Base-by-base conservation (phyloP, 2,329 filamentous ascomycete species). In the Aspergillus phoenicis region DNA sequence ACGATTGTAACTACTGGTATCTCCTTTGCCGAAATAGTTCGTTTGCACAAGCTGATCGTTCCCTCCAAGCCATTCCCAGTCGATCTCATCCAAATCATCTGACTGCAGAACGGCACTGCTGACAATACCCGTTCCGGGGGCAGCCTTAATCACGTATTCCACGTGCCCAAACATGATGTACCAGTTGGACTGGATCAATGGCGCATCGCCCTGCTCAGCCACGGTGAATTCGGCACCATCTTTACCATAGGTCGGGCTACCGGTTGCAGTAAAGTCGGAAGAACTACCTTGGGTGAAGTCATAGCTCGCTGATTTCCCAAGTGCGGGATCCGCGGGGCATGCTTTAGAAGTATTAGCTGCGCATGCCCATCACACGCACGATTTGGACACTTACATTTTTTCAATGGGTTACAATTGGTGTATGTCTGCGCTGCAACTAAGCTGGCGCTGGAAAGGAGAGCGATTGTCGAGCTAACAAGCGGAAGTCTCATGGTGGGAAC, bases 121-220 rank as follows among this genome's bases (percentile, higher is more conserved):
- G 66, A 99, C 93, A 70, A 99, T 97, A 62, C 95, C 95, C 8
- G 86, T 88, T 7, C 95, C 95, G 0, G 93, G 89, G 8, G 95
- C 93, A 26, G 91, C 88, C 78, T 94, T 93, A 81, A 97, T 84
- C 33, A 87, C 89, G 67, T 93, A 86, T 66, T 96, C 90, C 72
- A 97, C 91, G 65, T 89, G 90, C 67, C 95, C 95, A 75, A 97
- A 99, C 95, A 99, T 98, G 81, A 99, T 97, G 83, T 97, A 98
- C 86, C 96, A 98, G 71, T 95, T 87, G 63, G 93, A 96, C 66
- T 85, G 85, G 63, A 99, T 86, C 75, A 94, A 90, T 0, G 95
- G 95, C 3, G 92, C 86, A 73, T 99, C 91, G 60, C 94, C 93
- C 54, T 88, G 83, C 71, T 88, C 81, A 56, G 86, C 78, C 56